Conservation (phyloP, 805 yeast genomes). For the Lipomyces chichibuensis region DNA sequence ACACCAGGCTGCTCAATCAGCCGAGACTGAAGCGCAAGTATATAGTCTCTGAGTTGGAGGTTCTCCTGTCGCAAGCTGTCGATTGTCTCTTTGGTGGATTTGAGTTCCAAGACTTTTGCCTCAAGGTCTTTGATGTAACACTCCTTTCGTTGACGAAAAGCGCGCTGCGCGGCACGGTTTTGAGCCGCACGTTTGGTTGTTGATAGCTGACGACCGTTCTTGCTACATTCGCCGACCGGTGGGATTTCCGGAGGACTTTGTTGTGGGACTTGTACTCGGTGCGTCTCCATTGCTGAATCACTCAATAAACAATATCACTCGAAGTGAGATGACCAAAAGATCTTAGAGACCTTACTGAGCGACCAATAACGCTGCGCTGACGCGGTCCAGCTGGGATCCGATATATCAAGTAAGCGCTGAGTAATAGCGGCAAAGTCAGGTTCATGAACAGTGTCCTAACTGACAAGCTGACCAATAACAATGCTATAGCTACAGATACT, state of each 20-base stretch:
- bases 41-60: slow-evolving; percentile 70
- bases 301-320: background rate
- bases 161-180: slow-evolving; percentile 88
- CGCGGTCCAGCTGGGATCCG: background rate
- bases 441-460: no score
- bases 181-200: slow-evolving; percentile 86
- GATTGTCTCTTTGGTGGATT: slow-evolving; percentile 63
- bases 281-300: background rate
- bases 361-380: background rate
- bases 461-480: background rate
- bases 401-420: background rate
- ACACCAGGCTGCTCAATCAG: slow-evolving; percentile 56
- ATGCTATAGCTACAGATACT: background rate
- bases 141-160: slow-evolving; percentile 84
- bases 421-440: background rate
- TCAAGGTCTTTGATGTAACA: slow-evolving; percentile 80
- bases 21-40: slow-evolving; percentile 67
- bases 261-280: background rate
- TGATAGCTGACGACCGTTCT: slow-evolving; percentile 51
- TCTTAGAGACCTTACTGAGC: background rate
- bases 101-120: slow-evolving; percentile 63
- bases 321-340: background rate
- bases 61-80: slow-evolving; percentile 72
- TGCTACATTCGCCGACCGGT: slow-evolving; percentile 36
- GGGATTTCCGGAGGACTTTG: slow-evolving; percentile 12